Evolutionary conservation across 78 protist species (phyloP).

Genomic region (Trichosphaerium sp.): DNA sequence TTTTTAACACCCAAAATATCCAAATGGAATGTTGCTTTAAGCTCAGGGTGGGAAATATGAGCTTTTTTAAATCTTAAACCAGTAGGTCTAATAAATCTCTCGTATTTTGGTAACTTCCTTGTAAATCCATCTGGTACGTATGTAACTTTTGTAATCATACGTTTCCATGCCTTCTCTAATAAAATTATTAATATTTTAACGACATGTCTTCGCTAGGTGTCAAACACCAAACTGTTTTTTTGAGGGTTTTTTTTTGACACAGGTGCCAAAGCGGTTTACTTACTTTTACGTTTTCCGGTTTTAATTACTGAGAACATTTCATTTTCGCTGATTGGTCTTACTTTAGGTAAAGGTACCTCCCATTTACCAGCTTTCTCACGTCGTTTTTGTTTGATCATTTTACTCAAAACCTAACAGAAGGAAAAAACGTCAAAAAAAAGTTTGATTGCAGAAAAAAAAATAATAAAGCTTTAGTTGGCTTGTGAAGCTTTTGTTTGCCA

Average conservation of each 20-base stretch:
- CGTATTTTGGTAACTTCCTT: conserved; percentile 97
- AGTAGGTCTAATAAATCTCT: conserved; percentile 95
- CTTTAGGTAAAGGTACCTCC: conserved; percentile 97
- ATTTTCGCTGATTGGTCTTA: conserved; percentile 76
- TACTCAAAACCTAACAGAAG: too few species aligned
- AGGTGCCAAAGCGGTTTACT: neutral
- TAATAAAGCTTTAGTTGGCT: too few species aligned
- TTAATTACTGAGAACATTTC: conserved; percentile 91
- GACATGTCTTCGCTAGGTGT: neutral
- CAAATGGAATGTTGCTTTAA: conserved; percentile 90
- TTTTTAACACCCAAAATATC: conserved; percentile 94
- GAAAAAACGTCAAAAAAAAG: too few species aligned
- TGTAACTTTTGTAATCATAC: conserved; percentile 95
- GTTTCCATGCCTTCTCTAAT: conserved; percentile 90
- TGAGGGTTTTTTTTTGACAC: neutral
- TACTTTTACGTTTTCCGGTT: conserved; percentile 90
- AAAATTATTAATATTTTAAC: neutral
- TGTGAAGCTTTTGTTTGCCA: too few species aligned
- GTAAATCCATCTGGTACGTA: conserved; percentile 97
- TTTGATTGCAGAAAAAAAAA: too few species aligned
- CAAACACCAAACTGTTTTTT: neutral
- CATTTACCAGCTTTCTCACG: conserved; percentile 99
- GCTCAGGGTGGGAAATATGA: conserved; percentile 99
- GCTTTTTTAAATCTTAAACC: conserved; percentile 91
- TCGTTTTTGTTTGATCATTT: conserved; percentile 96